A percentile compares a stretch with the other conserved stretches of the same genome.
These are phyloP conservation scores for Aspergillus incahuasiensis DNA, from an alignment of 495 filamentous ascomycete genomes.

Conservation along the genomic window DNA sequence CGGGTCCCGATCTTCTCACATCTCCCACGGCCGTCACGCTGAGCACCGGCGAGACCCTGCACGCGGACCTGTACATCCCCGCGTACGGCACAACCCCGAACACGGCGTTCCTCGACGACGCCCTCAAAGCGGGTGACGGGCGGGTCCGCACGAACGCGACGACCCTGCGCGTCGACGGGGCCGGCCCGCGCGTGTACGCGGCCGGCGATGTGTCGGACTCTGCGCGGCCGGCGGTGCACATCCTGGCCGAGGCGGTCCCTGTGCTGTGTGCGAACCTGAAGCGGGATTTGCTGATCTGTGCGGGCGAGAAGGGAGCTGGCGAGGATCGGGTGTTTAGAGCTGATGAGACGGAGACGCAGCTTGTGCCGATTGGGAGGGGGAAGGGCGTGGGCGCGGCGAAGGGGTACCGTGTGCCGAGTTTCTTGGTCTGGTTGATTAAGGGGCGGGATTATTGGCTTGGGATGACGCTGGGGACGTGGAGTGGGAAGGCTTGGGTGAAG, in stretches of 20 bases:
- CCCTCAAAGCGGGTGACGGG: slow-evolving; percentile 30
- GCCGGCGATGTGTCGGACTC: slow-evolving; percentile 38
- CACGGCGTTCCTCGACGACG: slow-evolving; percentile 33
- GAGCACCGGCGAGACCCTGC: slow-evolving; percentile 31
- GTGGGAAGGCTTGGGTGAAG: slow-evolving; percentile 51
- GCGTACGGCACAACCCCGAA: slow-evolving; percentile 44
- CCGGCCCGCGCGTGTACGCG: slow-evolving; percentile 45
- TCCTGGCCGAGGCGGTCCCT: slow-evolving; percentile 36
- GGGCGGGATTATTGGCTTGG: slow-evolving; percentile 57
- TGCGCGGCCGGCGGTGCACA: slow-evolving; percentile 31
- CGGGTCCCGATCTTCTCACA: no score
- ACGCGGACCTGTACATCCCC: slow-evolving; percentile 47
- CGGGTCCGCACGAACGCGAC: slow-evolving; percentile 38
- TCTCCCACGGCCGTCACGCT: no score
- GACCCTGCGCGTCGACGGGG: slow-evolving; percentile 45
- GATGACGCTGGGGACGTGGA: slow-evolving; percentile 44
- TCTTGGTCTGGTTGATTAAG: slow-evolving; percentile 56
- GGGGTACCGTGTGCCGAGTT: slow-evolving; percentile 50
- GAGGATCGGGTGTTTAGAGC: slow-evolving; percentile 28
- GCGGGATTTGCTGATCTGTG: slow-evolving; percentile 32
- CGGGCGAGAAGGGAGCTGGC: neutral
- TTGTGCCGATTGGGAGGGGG: slow-evolving; percentile 51
- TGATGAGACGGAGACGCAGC: slow-evolving; percentile 44
- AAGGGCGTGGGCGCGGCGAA: slow-evolving; percentile 53
- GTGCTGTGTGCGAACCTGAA: slow-evolving; percentile 42